These are phyloP conservation scores for Quercus gilva DNA, from an alignment of 306 rosid species.

Conservation along the genomic window DNA sequence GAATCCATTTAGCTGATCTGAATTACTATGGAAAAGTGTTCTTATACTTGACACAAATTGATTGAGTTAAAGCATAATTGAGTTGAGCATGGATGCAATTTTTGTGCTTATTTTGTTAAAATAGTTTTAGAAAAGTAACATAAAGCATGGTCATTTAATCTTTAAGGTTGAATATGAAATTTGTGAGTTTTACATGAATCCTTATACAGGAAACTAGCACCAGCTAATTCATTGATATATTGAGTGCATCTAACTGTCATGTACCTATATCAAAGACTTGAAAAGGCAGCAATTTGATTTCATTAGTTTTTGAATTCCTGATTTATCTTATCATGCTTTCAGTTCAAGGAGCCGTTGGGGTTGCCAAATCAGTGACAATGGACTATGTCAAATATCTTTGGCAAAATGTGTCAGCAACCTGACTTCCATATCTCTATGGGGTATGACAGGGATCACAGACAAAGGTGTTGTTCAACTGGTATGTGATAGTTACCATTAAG, in stretches of 20 bases:
- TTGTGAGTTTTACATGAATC: not conserved
- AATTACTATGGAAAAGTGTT: too few species aligned
- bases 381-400: constrained; percentile 61
- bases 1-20: too few species aligned
- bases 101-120: too few species aligned
- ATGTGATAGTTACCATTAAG: constrained; percentile 12
- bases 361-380: constrained; percentile 75
- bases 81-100: too few species aligned
- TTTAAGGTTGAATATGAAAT: not conserved
- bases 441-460: constrained; percentile 89
- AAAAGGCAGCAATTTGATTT: not conserved
- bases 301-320: not conserved
- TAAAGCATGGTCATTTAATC: too few species aligned
- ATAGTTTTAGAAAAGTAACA: too few species aligned
- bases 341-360: constrained; percentile 93
- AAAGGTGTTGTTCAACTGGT: constrained; percentile 85
- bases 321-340: constrained; percentile 18
- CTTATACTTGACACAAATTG: too few species aligned
- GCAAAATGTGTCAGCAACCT: constrained; percentile 72
- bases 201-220: not conserved
- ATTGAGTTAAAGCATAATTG: too few species aligned
- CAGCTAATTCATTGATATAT: not conserved
- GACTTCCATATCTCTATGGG: constrained; percentile 87
- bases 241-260: not conserved
- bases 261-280: not conserved